A percentile compares a stretch with the other conserved stretches of the same genome.
These are phyloP conservation scores for Eucalyptus erythrocorys DNA, from an alignment of 345 rosid genomes.

Conservation along the genomic window DNA sequence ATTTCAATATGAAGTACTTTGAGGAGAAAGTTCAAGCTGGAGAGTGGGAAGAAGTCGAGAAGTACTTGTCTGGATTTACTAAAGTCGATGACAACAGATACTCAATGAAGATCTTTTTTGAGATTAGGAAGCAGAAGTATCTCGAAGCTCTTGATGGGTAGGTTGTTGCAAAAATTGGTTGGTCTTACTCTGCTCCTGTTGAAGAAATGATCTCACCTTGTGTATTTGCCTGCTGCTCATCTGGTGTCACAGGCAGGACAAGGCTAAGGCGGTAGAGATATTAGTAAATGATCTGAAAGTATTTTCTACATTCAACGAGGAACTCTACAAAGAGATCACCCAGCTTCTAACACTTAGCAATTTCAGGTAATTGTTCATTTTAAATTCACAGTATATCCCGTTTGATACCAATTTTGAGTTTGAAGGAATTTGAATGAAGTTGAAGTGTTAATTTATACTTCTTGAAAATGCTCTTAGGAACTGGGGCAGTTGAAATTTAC, in stretches of 20 bases:
- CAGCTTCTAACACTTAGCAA: constrained; percentile 75
- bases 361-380: constrained; percentile 41
- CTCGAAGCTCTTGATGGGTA: constrained; percentile 87
- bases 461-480: neutral
- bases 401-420: neutral
- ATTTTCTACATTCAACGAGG: constrained; percentile 79
- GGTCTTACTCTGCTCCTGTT: neutral
- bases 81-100: constrained; percentile 63
- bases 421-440: neutral
- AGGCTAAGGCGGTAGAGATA: constrained; percentile 75
- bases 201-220: neutral
- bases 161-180: neutral
- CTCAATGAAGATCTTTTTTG: constrained; percentile 86
- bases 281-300: constrained; percentile 77
- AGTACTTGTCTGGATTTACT: constrained; percentile 53
- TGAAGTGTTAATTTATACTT: neutral
- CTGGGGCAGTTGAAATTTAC: neutral
- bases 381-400: neutral
- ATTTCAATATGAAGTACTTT: constrained; percentile 60
- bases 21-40: constrained; percentile 72
- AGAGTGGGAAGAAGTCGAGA: constrained; percentile 71
- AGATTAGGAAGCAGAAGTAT: constrained; percentile 85
- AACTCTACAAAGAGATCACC: constrained; percentile 82
- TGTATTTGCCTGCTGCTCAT: neutral
- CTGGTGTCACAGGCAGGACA: constrained; percentile 46